Percentiles rank a stretch among this genome's conserved stretches.
Conservation (phyloP, 2,329 filamentous ascomycete species). For the Helotiales sp. region DNA sequence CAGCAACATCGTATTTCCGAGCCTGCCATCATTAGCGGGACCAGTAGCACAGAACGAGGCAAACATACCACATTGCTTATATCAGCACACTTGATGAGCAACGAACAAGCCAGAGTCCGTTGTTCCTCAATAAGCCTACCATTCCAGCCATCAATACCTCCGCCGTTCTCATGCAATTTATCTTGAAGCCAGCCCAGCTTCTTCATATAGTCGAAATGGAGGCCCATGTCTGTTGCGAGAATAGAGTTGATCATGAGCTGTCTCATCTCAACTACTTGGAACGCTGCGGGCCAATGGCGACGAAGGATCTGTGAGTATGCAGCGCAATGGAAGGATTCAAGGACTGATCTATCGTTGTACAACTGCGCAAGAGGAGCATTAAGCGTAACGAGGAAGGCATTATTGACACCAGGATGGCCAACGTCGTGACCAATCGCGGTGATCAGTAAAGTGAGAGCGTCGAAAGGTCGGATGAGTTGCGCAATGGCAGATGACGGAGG, state of each 20-base stretch:
- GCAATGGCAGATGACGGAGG: slow-evolving; percentile 62
- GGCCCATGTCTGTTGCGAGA: slow-evolving; percentile 92
- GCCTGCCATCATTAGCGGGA: slow-evolving; percentile 54
- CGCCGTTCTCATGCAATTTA: slow-evolving; percentile 67
- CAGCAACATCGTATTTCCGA: slow-evolving; percentile 76
- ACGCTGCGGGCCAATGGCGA: slow-evolving; percentile 84
- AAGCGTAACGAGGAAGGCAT: slow-evolving; percentile 88
- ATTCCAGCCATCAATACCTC: slow-evolving; percentile 70
- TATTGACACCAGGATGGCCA: slow-evolving; percentile 96
- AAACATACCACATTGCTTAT: slow-evolving; percentile 92
- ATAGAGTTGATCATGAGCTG: slow-evolving; percentile 97
- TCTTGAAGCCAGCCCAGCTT: slow-evolving; percentile 79
- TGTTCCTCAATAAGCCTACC: slow-evolving; percentile 74
- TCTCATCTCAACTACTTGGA: slow-evolving; percentile 76
- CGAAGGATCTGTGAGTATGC: slow-evolving; percentile 95
- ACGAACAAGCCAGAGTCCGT: slow-evolving; percentile 78
- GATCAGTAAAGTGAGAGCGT: slow-evolving; percentile 84
- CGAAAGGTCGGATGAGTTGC: slow-evolving; percentile 77
- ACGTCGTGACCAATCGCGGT: slow-evolving; percentile 98
- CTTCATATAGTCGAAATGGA: slow-evolving; percentile 97
- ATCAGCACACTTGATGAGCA: slow-evolving; percentile 97
- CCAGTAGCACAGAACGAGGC: background rate
- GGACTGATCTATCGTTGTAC: slow-evolving; percentile 94
- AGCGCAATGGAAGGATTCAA: slow-evolving; percentile 97
- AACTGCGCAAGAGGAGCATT: slow-evolving; percentile 92